These are phyloP conservation scores for Metroxylon sagu DNA, from an alignment of 176 grass and related monocot species.

Conservation along the genomic window DNA sequence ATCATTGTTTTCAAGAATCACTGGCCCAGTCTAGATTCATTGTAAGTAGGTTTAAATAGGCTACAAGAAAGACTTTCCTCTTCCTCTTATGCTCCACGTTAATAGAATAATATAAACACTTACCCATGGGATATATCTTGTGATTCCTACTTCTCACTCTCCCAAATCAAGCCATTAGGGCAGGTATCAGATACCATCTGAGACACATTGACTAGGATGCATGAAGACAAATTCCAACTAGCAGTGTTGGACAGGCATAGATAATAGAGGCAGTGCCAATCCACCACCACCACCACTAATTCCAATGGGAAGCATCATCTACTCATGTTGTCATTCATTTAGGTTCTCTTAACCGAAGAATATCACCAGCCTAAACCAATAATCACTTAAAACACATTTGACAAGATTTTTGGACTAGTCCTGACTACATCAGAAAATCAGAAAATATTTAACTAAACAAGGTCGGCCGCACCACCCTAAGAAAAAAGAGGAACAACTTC, in stretches of 20 bases:
- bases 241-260: background rate
- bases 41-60: background rate
- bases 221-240: background rate
- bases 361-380: too few species aligned
- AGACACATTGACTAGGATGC: constrained; percentile 9
- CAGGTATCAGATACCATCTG: background rate
- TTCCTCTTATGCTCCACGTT: background rate
- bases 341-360: too few species aligned
- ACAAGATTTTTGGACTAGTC: too few species aligned
- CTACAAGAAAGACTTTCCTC: background rate
- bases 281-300: background rate
- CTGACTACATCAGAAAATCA: too few species aligned
- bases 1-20: too few species aligned
- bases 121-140: background rate
- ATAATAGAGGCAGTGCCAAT: background rate
- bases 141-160: background rate
- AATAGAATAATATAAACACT: constrained; percentile 6
- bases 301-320: too few species aligned
- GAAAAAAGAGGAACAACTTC: too few species aligned
- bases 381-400: too few species aligned
- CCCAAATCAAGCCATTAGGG: background rate
- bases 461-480: too few species aligned
- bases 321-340: too few species aligned
- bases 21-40: background rate
- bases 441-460: too few species aligned